Conservation (phyloP, 306 rosid genomes). For the Sicyos edulis region DNA sequence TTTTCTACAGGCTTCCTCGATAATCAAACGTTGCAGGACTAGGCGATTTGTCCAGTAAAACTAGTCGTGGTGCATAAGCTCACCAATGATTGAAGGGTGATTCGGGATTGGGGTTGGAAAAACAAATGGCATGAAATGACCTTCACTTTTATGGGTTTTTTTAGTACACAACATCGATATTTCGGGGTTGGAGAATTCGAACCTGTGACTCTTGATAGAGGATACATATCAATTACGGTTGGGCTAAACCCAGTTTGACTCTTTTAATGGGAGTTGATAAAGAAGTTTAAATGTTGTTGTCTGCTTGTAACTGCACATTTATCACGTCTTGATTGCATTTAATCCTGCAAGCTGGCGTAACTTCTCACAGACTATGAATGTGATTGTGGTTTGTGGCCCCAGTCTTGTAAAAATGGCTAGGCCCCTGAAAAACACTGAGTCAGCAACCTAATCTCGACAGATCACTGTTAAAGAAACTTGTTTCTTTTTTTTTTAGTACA, state of each 20-base stretch:
- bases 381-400: slow-evolving; percentile 92
- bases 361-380: slow-evolving; percentile 77
- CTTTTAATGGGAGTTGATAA: neutral
- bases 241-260: neutral
- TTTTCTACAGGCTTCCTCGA: too few relatives aligned
- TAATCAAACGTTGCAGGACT: too few relatives aligned
- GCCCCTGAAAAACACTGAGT: slow-evolving; percentile 49
- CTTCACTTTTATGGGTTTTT: too few relatives aligned
- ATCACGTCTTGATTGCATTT: slow-evolving; percentile 49
- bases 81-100: neutral
- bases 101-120: neutral
- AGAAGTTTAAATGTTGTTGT: neutral
- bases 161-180: too few relatives aligned
- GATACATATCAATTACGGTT: too few relatives aligned
- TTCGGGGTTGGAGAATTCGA: too few relatives aligned
- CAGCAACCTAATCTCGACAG: slow-evolving; percentile 2
- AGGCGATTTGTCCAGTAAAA: too few relatives aligned
- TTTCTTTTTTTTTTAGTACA: too few relatives aligned
- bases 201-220: too few relatives aligned
- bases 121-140: too few relatives aligned
- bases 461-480: slow-evolving; percentile 1
- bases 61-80: too few relatives aligned
- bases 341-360: slow-evolving; percentile 71
- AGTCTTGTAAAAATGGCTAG: slow-evolving; percentile 73
- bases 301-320: slow-evolving; percentile 1